Evolutionary conservation across 176 grass and related monocot species (phyloP).

Genomic region (Carex cristatella): DNA sequence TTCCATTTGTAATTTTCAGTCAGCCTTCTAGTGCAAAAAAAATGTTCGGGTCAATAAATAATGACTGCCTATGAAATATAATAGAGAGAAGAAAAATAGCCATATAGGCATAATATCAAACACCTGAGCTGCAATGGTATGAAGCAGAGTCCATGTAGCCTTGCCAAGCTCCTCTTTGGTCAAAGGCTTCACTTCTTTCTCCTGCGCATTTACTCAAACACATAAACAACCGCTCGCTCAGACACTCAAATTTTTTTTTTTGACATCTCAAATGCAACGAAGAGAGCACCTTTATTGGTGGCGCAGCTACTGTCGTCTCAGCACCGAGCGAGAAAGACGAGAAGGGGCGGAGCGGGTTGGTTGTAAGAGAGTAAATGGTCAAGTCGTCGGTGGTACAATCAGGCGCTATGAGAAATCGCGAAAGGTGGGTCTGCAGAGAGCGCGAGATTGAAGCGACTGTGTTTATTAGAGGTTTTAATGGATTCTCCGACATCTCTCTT

Average conservation of each 20-base stretch:
- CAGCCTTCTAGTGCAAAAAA: not conserved
- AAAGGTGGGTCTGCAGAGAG: constrained; percentile 37
- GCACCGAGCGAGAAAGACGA: constrained; percentile 5
- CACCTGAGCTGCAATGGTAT: constrained; percentile 81
- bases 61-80: not conserved
- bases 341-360: not conserved
- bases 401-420: constrained; percentile 26
- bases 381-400: not conserved
- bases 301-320: not conserved
- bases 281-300: constrained; percentile 16
- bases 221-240: not conserved
- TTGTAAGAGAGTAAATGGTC: not conserved
- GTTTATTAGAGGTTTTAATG: constrained; percentile 14
- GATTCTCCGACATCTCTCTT: constrained; percentile 26
- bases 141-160: constrained; percentile 89
- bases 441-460: constrained; percentile 25
- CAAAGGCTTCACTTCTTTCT: constrained; percentile 50
- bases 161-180: constrained; percentile 85
- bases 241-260: not conserved
- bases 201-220: constrained; percentile 40
- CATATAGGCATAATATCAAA: constrained; percentile 39
- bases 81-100: constrained; percentile 5
- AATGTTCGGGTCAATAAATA: not conserved
- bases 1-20: not conserved
- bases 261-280: not conserved